A percentile compares a stretch with the other conserved stretches of the same genome.
Conservation (phyloP, 495 filamentous ascomycete species). For the Tuber brumale region DNA sequence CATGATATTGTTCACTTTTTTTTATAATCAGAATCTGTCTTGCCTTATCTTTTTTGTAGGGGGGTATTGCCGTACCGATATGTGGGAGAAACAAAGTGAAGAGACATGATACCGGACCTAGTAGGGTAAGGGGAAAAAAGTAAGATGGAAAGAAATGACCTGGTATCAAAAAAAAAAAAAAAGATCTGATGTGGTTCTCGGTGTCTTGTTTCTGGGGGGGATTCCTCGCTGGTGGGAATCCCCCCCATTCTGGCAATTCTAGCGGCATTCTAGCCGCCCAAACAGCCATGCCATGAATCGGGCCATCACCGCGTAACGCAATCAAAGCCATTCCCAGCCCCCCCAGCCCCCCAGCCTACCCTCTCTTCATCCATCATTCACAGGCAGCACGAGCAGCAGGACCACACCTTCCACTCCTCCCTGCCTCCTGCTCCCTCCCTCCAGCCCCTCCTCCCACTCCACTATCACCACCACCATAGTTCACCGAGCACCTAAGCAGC, state of each 20-base stretch:
- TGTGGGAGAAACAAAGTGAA: not conserved
- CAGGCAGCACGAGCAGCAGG: not conserved
- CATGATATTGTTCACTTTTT: slow-evolving; percentile 8
- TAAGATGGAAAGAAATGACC: not conserved
- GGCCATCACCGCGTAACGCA: slow-evolving; percentile 37
- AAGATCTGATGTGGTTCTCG: not conserved
- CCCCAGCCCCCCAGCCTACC: slow-evolving; percentile 41
- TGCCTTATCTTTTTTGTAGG: slow-evolving; percentile 1
- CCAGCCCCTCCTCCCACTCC: slow-evolving; percentile 37
- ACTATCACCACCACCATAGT: slow-evolving; percentile 40
- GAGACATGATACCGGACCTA: slow-evolving; percentile 10
- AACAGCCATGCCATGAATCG: slow-evolving; percentile 34
- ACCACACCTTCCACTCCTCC: slow-evolving; percentile 48
- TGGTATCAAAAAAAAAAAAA: not conserved
- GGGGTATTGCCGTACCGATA: not conserved
- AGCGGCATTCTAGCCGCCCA: slow-evolving; percentile 31
- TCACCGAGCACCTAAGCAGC: slow-evolving; percentile 14
- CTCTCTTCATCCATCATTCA: slow-evolving; percentile 16
- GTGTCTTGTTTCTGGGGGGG: not conserved
- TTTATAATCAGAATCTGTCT: slow-evolving; percentile 27
- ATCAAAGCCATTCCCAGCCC: slow-evolving; percentile 48
- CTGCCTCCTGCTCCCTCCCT: too few species aligned
- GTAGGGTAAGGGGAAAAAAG: not conserved
- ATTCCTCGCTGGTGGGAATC: not conserved
- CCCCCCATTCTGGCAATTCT: not conserved